Percentiles rank a stretch among this genome's conserved stretches.
Evolutionary conservation across 331 rosid genomes (phyloP).

Genomic region (Pyrus hybrid): DNA sequence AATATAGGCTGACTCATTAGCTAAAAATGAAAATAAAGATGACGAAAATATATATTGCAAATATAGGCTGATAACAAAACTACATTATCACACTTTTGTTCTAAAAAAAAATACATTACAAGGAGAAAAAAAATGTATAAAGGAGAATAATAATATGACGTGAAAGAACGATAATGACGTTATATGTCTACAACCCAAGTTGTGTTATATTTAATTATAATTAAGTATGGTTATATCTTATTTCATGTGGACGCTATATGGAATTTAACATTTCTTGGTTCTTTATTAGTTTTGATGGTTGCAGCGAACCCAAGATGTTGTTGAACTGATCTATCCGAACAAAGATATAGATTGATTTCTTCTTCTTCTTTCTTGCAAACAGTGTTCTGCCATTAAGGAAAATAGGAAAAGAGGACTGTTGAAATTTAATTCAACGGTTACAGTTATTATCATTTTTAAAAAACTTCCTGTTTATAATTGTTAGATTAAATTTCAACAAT

Average conservation of each 20-base stretch:
- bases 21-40: no score
- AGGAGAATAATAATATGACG: background rate
- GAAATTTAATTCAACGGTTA: no score
- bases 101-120: no score
- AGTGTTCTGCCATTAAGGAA: background rate
- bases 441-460: no score
- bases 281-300: slow-evolving; percentile 51
- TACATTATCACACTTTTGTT: no score
- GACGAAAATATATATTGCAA: no score
- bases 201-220: background rate
- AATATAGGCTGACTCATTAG: no score
- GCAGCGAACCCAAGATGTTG: slow-evolving; percentile 59
- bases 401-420: no score
- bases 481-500: no score
- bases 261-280: background rate
- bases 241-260: no score
- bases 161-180: slow-evolving; percentile 1
- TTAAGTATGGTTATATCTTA: background rate
- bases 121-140: background rate
- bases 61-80: no score
- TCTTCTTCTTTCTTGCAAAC: background rate
- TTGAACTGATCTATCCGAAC: slow-evolving; percentile 55
- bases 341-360: background rate
- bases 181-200: background rate
- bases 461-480: no score